Conservation (phyloP, 2,329 filamentous ascomycete genomes). For the Bipolaris oryzae region DNA sequence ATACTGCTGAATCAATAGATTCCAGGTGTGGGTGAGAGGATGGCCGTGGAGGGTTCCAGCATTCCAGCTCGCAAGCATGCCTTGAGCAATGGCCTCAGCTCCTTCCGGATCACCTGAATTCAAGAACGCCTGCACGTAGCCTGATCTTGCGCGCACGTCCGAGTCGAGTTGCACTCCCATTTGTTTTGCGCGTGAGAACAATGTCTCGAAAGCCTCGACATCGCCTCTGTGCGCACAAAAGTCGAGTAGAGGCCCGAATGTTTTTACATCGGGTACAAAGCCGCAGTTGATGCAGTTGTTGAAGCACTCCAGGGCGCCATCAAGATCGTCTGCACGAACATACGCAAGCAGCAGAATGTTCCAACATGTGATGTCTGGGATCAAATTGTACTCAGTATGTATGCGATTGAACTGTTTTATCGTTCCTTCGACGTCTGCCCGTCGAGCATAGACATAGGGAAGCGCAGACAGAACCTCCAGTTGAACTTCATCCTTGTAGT, state of each 20-base stretch:
- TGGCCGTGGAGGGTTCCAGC: constrained; percentile 51
- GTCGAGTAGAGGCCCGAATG: constrained; percentile 75
- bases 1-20: constrained; percentile 73
- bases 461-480: constrained; percentile 46
- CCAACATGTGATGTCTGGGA: constrained; percentile 68
- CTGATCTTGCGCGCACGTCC: constrained; percentile 33
- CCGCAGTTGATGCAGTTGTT: constrained; percentile 60
- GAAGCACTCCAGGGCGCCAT: constrained; percentile 69
- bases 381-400: constrained; percentile 58
- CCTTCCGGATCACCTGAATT: constrained; percentile 54
- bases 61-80: constrained; percentile 58
- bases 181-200: constrained; percentile 69
- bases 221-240: constrained; percentile 75
- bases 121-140: constrained; percentile 67
- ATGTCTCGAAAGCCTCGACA: constrained; percentile 67
- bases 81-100: constrained; percentile 61
- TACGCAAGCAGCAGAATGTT: constrained; percentile 79
- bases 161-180: constrained; percentile 31
- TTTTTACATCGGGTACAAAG: constrained; percentile 64
- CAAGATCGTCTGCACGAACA: constrained; percentile 68
- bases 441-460: constrained; percentile 72
- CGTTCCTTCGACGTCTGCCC: constrained; percentile 67
- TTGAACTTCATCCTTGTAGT: constrained; percentile 15
- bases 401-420: constrained; percentile 69
- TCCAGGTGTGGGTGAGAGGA: constrained; percentile 73